These are phyloP conservation scores for Candida smagusa DNA, from an alignment of 1,139 yeast species.

Conservation along the genomic window DNA sequence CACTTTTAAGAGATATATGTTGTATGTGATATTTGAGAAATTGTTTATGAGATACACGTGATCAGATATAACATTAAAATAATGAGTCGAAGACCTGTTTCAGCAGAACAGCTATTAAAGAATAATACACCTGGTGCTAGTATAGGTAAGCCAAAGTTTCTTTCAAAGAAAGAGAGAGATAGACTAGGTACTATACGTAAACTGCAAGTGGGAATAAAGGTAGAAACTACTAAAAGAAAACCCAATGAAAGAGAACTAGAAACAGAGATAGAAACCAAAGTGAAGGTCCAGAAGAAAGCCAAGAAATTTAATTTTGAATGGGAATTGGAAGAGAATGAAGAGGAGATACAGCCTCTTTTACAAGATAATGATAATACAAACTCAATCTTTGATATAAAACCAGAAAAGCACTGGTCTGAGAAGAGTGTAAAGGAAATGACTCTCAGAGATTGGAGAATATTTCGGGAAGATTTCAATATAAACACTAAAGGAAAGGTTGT, in stretches of 20 bases:
- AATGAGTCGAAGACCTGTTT: constrained; percentile 29
- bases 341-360: constrained; percentile 42
- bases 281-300: constrained; percentile 5
- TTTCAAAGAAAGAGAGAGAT: constrained; percentile 48
- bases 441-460: constrained; percentile 83
- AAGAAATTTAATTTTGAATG: constrained; percentile 61
- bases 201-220: constrained; percentile 1
- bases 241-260: constrained; percentile 14
- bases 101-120: constrained; percentile 43
- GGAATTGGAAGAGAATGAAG: constrained; percentile 59
- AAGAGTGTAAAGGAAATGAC: constrained; percentile 67
- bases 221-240: constrained; percentile 4
- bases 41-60: too few relatives aligned
- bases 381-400: constrained; percentile 12
- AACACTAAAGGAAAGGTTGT: constrained; percentile 51
- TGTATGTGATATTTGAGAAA: too few relatives aligned
- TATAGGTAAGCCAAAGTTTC: constrained; percentile 35
- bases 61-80: background rate
- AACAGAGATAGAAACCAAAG: constrained; percentile 10
- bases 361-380: constrained; percentile 7
- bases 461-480: constrained; percentile 76
- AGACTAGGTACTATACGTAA: constrained; percentile 19
- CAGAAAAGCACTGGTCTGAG: constrained; percentile 64
- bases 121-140: constrained; percentile 14
- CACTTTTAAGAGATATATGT: too few relatives aligned